Evolutionary conservation across 129 eudicot species (phyloP).

Genomic region (Rutidosis leptorrhynchoides): DNA sequence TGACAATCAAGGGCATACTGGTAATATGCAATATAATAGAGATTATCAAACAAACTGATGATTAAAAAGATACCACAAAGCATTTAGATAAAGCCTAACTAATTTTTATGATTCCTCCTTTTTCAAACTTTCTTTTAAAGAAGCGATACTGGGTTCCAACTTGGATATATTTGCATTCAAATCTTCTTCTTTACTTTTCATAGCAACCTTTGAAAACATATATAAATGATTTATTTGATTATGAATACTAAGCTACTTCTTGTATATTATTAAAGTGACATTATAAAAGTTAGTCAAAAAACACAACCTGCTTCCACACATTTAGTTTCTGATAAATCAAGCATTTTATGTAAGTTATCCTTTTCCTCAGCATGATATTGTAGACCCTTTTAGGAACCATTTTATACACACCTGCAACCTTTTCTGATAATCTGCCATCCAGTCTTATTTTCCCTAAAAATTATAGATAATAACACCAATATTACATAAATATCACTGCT

Average conservation of each 20-base stretch:
- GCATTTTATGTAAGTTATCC: slow-evolving; percentile 32
- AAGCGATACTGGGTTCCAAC: slow-evolving; percentile 26
- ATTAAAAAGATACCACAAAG: background rate
- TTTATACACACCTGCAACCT: slow-evolving; percentile 47
- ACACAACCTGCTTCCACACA: slow-evolving; percentile 41
- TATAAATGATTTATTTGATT: background rate
- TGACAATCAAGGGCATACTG: slow-evolving; percentile 43
- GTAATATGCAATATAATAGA: background rate
- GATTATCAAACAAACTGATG: background rate
- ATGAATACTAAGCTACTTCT: no score
- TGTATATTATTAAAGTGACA: background rate
- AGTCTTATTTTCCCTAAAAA: slow-evolving; percentile 45
- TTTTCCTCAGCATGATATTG: slow-evolving; percentile 38
- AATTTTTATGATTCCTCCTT: slow-evolving; percentile 47
- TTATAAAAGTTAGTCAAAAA: background rate
- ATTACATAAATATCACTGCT: background rate
- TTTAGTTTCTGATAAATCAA: slow-evolving; percentile 43
- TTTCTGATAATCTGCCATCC: slow-evolving; percentile 35
- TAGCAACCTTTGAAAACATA: slow-evolving; percentile 38
- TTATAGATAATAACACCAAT: background rate
- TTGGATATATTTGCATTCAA: slow-evolving; percentile 38
- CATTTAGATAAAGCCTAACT: slow-evolving; percentile 25
- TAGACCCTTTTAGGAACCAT: slow-evolving; percentile 48
- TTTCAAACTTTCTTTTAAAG: no score
- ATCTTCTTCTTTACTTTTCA: slow-evolving; percentile 51